Evolutionary conservation across 495 filamentous ascomycete genomes (phyloP), one percentile per base, ranked within the genome.

Genomic region (Pseudotulostoma volvatum): DNA sequence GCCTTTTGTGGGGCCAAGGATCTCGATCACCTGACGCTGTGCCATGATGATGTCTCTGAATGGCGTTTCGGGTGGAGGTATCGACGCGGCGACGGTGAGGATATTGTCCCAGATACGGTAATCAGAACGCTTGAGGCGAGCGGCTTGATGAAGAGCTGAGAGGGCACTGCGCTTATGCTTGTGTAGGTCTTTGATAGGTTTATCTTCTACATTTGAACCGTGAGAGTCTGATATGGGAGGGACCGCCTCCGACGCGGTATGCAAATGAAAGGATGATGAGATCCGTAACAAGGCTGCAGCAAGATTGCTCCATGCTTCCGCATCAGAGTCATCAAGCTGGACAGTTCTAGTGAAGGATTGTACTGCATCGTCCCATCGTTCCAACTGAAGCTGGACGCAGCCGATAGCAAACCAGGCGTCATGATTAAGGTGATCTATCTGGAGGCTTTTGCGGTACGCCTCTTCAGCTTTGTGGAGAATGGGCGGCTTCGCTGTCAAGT

Each of bases 41-140:
- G 81, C 84, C 9, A 76, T 59, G 11, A 94, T 55, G 14, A 93
- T 63, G 31, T 94, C 84, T 1, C 64, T 55, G 52, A 80, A 81
- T 0, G 81, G 71, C 0, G 81, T 77, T 17, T 42, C 46, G 0
- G 86, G 86, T 0, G 86, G 84, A 0, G 68, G 67, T 11, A 86
- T 64, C 7, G 83, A 79, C 3, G 81, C 73, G 0, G 82, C 79
- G 30, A 99, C 77, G 1, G 80, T 84, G 34, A 96, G 69, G 9
- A 94, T 73, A 50, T 99, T 99, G 44, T 93, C 83, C 87, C 86
- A 95, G 45, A 99, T 94, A 41, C 83, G 73, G 67, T 75, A 80
- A 58, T 85, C 81, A 41, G 81, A 77, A 53, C 81, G 68, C 23
- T 90, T 87, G 16, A 90, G 70, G 9, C 68, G 62, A 2, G 84